These are phyloP conservation scores for Elongisporangium undulatum DNA, from an alignment of 352 stramenopile genomes.

Conservation along the genomic window DNA sequence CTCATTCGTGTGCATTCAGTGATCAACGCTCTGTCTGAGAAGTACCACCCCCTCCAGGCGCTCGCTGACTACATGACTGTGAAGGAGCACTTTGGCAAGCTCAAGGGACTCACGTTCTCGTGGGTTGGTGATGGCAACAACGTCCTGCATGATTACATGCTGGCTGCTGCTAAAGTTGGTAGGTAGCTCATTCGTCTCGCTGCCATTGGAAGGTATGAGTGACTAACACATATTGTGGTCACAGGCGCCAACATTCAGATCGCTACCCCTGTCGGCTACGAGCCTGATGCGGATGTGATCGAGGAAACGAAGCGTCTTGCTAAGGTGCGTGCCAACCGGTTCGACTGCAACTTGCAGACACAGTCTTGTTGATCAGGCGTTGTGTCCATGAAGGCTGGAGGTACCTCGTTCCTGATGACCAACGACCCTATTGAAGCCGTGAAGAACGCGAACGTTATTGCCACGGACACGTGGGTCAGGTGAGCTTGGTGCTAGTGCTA, in stretches of 20 bases:
- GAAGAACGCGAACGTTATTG: constrained; percentile 91
- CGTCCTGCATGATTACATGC: constrained; percentile 96
- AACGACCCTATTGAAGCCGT: constrained; percentile 93
- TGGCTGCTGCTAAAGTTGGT: constrained; percentile 86
- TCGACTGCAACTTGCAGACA: neutral
- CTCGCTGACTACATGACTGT: constrained; percentile 98
- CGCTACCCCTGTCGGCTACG: constrained; percentile 92
- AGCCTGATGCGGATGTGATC: constrained; percentile 88
- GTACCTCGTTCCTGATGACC: constrained; percentile 78
- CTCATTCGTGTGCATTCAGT: constrained; percentile 28
- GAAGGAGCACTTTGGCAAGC: constrained; percentile 86
- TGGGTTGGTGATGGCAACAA: constrained; percentile 99
- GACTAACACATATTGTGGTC: neutral
- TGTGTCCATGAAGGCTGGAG: constrained; percentile 23
- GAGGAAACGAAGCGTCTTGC: constrained; percentile 88
- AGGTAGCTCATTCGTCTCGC: constrained; percentile 21
- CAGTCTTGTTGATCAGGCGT: neutral
- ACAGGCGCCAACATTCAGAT: constrained; percentile 91
- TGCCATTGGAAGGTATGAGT: neutral
- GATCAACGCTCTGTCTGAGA: constrained; percentile 98
- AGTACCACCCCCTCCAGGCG: constrained; percentile 97
- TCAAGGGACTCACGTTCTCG: constrained; percentile 91
- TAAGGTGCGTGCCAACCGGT: constrained; percentile 15
- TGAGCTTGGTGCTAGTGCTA: constrained; percentile 2
- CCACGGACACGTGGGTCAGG: constrained; percentile 97